Evolutionary conservation across 768 basidiomycete species (phyloP), one percentile per base, ranked within the genome.

Genomic region (Leccinum incarnatum): DNA sequence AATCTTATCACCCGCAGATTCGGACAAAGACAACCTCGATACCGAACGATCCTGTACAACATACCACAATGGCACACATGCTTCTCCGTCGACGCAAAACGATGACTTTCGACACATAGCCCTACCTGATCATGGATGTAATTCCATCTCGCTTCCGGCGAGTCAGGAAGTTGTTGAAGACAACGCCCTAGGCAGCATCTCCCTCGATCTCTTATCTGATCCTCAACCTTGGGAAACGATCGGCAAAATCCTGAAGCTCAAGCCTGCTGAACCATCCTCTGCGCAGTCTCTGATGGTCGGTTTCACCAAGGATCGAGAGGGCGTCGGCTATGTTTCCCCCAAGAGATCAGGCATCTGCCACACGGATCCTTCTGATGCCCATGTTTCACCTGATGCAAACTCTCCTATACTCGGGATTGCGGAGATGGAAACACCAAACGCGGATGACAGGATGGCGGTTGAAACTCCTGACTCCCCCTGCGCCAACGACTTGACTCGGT

Each of bases 221-320:
- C 71, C 71, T 5, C 62, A 69, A 50, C 71, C 71, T 14, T 72
- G 71, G 71, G 63, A 65, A 49, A 67, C 71, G 21, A 74, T 72
- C n/a, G 65, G 64, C 27, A 67, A 29, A 27, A 69, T 74, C 3
- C 50, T 72, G 21, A 54, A 62, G n/a, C 61, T 72, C 45, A 3
- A 57, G 27, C 52, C 54, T 56, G 27, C 47, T 3, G 32, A 51
- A 37, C 45, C 37, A 53, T 46, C 42, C 10, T 15, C 40, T n/a
- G 25, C 11, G 1, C 59, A 45, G 9, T 32, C 49, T 19, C 29
- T 53, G 17, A 29, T 54, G 37, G 27, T 72, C 37, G 4, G 6
- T 34, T 67, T 69, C 48, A 71, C 69, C n/a, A 57, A 51, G 34
- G 60, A 52, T 19, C 65, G 67, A 54, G 64, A 72, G 15, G 72